These are phyloP conservation scores for Chrysosporium queenslandicum DNA, from an alignment of 2,329 filamentous ascomycete genomes.

Conservation along the genomic window DNA sequence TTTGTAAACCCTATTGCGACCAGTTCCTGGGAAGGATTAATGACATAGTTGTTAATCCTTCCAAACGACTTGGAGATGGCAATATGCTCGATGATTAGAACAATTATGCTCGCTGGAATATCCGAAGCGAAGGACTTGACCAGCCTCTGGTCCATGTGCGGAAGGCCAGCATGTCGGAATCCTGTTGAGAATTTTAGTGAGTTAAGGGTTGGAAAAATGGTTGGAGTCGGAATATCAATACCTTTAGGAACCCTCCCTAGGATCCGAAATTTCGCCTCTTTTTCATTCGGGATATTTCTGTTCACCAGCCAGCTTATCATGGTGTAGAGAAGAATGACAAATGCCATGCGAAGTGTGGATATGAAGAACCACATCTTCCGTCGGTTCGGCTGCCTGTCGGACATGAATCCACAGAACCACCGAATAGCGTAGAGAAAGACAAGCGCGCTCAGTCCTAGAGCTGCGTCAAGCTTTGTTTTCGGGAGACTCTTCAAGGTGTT, in stretches of 20 bases:
- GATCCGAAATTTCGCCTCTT: conserved; percentile 47
- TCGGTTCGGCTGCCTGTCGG: conserved; percentile 46
- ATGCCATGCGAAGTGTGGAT: conserved; percentile 51
- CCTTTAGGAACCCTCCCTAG: conserved; percentile 49
- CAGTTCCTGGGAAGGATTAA: conserved; percentile 56
- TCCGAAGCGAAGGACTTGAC: conserved; percentile 46
- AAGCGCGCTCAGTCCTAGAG: conserved; percentile 50
- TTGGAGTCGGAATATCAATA: neutral
- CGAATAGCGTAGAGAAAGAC: conserved; percentile 48
- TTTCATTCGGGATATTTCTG: conserved; percentile 32
- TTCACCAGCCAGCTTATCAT: conserved; percentile 55
- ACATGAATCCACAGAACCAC: conserved; percentile 42
- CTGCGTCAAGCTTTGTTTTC: conserved; percentile 48
- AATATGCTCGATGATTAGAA: conserved; percentile 52
- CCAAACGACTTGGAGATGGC: conserved; percentile 56
- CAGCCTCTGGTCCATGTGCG: conserved; percentile 33
- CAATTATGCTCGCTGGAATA: conserved; percentile 52
- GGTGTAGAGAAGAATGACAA: conserved; percentile 53
- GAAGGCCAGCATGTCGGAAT: conserved; percentile 43
- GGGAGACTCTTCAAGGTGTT: conserved; percentile 50
- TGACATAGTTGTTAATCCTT: conserved; percentile 51
- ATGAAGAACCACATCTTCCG: conserved; percentile 50
- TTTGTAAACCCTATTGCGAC: conserved; percentile 54
- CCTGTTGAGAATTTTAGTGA: conserved; percentile 5
- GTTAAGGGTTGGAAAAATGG: neutral